Base-by-base conservation (phyloP, 2,329 filamentous ascomycete genomes). In the Diplocarpon rosae region DNA sequence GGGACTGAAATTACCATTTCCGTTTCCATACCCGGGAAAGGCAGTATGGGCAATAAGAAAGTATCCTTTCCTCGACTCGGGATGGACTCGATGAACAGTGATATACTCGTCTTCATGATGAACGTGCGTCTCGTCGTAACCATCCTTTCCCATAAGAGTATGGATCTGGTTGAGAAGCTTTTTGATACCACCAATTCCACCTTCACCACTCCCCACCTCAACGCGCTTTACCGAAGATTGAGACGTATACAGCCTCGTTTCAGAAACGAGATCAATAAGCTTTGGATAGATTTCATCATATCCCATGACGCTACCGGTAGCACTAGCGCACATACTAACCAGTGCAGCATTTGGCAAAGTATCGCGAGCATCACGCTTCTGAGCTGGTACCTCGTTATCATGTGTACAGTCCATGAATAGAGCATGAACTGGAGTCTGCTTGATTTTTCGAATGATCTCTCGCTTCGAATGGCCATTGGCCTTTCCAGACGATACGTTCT, bases 401-500 rank as follows among this genome's bases (percentile, higher is more conserved):
- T 98, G 92, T 0, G 93, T 98, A 65, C 93, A 98, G 62, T 98
- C 93, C 88, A 96, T 96, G 65, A 98, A 95, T 1, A 98, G 69
- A 1, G 90, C 92, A 53, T 95, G 89, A 0, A 96, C 83, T 3
- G 89, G 86, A 3, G 80, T 85, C n/a, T 84, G 81, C 53, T 86
- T 85, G 63, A 98, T 89, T 50, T 75, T 82, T 52, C 82, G 83
- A 53, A 95, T 73, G 14, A 85, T 75, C 58, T 58, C 57, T 48
- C 39, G 58, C 10, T 62, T 61, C 12, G 61, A 49, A 11, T 61
- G 52, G 5, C 60, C 53, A 46, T 61, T 60, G 3, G 49, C 35
- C 57, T 51, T 45, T 3, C 56, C 59, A 45, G 58, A 59, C 1
- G 54, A 42, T 11, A 45, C 44, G 37, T 50, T 57, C 61, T 62